Conservation (phyloP, 176 grass and related monocot genomes). For the Avena eriantha region DNA sequence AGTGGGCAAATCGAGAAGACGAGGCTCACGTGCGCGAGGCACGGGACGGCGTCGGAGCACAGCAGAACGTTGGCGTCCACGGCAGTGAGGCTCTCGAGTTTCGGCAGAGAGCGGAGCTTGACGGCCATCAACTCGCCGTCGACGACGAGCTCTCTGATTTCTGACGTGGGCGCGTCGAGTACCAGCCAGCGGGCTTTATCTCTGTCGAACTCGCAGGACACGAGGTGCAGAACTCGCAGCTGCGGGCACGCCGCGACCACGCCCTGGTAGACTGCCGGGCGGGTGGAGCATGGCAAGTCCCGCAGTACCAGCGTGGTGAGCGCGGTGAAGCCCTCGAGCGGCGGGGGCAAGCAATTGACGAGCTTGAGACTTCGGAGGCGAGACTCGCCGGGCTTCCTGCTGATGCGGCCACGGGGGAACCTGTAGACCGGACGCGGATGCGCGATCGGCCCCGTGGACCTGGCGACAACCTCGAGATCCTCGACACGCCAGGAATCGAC, state of each 20-base stretch:
- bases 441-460: neutral
- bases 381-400: neutral
- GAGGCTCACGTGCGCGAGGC: neutral
- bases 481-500: constrained; percentile 17
- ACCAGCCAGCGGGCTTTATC: neutral
- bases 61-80: neutral
- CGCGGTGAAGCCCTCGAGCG: neutral
- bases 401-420: constrained; percentile 30
- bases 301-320: constrained; percentile 19
- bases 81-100: neutral
- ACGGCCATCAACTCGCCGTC: neutral
- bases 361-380: constrained; percentile 32
- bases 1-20: neutral
- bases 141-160: constrained; percentile 18
- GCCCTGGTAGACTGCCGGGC: neutral
- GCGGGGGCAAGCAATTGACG: neutral
- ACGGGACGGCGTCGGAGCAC: neutral
- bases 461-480: constrained; percentile 31
- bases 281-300: neutral
- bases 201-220: neutral
- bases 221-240: constrained; percentile 32
- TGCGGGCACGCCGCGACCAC: constrained; percentile 34
- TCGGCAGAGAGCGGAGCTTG: constrained; percentile 19
- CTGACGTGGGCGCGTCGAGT: neutral
- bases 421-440: neutral